Conservation (phyloP, 2,329 filamentous ascomycete species). For the Phoma sp. region DNA sequence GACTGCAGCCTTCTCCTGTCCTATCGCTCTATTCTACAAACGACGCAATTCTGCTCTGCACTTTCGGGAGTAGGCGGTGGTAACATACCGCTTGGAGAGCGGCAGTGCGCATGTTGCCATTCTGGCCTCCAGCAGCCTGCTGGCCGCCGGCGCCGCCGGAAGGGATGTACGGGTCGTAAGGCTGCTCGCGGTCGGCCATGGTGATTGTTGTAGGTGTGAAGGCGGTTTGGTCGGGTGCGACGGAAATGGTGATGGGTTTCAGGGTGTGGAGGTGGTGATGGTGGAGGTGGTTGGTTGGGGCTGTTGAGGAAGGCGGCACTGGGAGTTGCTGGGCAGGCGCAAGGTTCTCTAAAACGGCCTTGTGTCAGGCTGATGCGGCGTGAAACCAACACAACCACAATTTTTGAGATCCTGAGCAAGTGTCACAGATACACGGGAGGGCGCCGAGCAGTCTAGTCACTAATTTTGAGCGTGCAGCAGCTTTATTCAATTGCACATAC, state of each 20-base stretch:
- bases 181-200: slow-evolving; percentile 66
- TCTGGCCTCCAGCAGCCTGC: slow-evolving; percentile 55
- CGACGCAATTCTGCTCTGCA: slow-evolving; percentile 3
- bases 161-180: slow-evolving; percentile 91
- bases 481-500: not conserved
- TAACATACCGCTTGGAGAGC: slow-evolving; percentile 79
- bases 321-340: slow-evolving; percentile 20
- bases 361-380: slow-evolving; percentile 41
- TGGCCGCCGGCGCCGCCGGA: slow-evolving; percentile 60
- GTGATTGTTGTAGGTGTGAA: slow-evolving; percentile 27
- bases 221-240: slow-evolving; percentile 23
- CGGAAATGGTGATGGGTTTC: slow-evolving; percentile 20
- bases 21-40: slow-evolving; percentile 4
- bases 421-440: slow-evolving; percentile 5
- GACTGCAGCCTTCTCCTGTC: slow-evolving; percentile 3
- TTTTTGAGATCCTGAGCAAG: not conserved
- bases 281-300: slow-evolving; percentile 34
- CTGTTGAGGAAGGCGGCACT: slow-evolving; percentile 26
- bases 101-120: slow-evolving; percentile 69
- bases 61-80: not conserved
- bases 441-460: not conserved
- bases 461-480: slow-evolving; percentile 2
- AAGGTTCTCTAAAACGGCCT: slow-evolving; percentile 22
- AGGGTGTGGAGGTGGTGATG: slow-evolving; percentile 27
- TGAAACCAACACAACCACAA: slow-evolving; percentile 31